Conservation (phyloP, 495 filamentous ascomycete genomes). For the Letharia columbiana region DNA sequence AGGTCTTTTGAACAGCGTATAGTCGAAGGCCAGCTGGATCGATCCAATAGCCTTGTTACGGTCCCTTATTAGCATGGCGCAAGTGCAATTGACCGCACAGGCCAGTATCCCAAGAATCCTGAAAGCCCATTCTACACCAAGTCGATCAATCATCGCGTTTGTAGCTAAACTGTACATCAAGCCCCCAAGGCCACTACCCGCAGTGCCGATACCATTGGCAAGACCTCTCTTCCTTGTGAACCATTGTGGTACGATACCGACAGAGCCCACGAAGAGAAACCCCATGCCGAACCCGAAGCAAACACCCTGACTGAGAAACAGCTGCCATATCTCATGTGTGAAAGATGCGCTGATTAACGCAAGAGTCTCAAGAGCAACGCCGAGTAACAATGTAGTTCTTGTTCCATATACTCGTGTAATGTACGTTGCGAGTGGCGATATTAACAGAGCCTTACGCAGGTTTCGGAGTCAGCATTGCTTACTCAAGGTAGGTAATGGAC, state of each 20-base stretch:
- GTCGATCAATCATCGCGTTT: conserved; percentile 39
- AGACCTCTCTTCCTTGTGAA: conserved; percentile 56
- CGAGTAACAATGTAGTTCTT: conserved; percentile 43
- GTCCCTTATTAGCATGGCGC: conserved; percentile 51
- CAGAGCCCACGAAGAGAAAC: conserved; percentile 54
- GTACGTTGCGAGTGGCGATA: conserved; percentile 51
- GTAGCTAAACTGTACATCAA: conserved; percentile 41
- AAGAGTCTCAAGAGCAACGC: conserved; percentile 44
- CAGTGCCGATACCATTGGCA: conserved; percentile 60
- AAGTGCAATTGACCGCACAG: conserved; percentile 51
- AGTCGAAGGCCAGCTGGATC: conserved; percentile 48
- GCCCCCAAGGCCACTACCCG: conserved; percentile 62
- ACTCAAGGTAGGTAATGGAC: too few relatives aligned
- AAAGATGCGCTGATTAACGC: conserved; percentile 56
- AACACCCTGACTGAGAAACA: conserved; percentile 63
- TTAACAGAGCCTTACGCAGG: conserved; percentile 37
- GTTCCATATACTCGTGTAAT: conserved; percentile 44
- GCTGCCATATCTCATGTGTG: conserved; percentile 54
- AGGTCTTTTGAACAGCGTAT: conserved; percentile 42
- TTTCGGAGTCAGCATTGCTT: too few relatives aligned
- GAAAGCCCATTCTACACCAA: conserved; percentile 58
- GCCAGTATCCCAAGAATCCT: conserved; percentile 56
- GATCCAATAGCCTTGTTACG: conserved; percentile 52
- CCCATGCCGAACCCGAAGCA: conserved; percentile 65
- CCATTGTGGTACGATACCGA: conserved; percentile 64